Conservation (phyloP, 2,329 filamentous ascomycete species). For the Lojkania enalia region DNA sequence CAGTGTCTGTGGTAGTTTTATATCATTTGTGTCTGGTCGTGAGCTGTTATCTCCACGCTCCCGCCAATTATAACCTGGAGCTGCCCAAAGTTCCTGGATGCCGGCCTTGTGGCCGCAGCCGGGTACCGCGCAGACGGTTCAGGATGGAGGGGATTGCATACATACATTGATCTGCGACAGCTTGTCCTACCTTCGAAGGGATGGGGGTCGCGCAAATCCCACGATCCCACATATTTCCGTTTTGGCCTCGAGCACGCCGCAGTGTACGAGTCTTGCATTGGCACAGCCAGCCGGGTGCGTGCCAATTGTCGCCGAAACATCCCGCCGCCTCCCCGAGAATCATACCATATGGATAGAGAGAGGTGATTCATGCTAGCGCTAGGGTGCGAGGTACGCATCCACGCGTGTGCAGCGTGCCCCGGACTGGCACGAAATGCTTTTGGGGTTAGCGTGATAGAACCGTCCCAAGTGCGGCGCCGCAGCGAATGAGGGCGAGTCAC, state of each 20-base stretch:
- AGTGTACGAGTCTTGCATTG: too few relatives aligned
- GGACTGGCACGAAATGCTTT: too few relatives aligned
- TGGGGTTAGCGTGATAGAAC: too few relatives aligned
- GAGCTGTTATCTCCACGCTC: slow-evolving; percentile 14
- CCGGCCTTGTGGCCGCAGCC: slow-evolving; percentile 2
- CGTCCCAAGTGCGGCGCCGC: too few relatives aligned
- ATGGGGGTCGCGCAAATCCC: not conserved
- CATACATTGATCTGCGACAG: not conserved
- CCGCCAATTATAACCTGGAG: slow-evolving; percentile 9
- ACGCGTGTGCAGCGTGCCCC: too few relatives aligned
- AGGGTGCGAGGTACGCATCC: too few relatives aligned
- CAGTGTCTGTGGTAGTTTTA: slow-evolving; percentile 11
- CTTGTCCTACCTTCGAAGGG: not conserved
- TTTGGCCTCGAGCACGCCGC: not conserved
- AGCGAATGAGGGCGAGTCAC: too few relatives aligned
- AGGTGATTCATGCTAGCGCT: too few relatives aligned
- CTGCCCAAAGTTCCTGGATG: slow-evolving; percentile 10
- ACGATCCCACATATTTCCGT: not conserved
- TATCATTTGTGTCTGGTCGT: slow-evolving; percentile 9
- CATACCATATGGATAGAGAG: too few relatives aligned
- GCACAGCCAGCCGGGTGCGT: too few relatives aligned
- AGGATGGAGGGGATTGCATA: slow-evolving; percentile 6
- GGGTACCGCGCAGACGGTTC: slow-evolving; percentile 10
- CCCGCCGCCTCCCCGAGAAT: too few relatives aligned
- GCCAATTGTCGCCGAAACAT: too few relatives aligned